Conservation (phyloP, 495 filamentous ascomycete species). For the Aspergillus cristatus region DNA sequence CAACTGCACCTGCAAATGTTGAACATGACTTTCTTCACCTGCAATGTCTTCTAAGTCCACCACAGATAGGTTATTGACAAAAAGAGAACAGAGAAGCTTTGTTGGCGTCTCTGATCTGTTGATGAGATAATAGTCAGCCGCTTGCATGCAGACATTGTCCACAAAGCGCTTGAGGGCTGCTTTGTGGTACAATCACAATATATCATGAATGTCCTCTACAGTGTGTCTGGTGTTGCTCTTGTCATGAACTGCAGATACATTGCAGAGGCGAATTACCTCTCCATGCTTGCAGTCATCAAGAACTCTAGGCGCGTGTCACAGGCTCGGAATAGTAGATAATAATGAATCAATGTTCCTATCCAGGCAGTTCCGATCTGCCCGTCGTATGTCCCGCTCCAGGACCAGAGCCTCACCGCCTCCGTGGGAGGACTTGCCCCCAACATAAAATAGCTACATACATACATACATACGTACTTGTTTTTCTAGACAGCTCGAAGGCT, state of each 20-base stretch:
- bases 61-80: slow-evolving; percentile 22
- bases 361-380: too few species aligned
- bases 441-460: too few species aligned
- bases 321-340: too few species aligned
- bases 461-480: too few species aligned
- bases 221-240: slow-evolving; percentile 41
- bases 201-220: slow-evolving; percentile 30
- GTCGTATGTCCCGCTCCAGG: too few species aligned
- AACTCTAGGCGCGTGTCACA: neutral
- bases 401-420: too few species aligned
- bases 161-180: slow-evolving; percentile 34
- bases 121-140: slow-evolving; percentile 21
- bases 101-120: slow-evolving; percentile 23
- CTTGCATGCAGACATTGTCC: slow-evolving; percentile 33
- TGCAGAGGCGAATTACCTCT: slow-evolving; percentile 13
- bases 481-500: too few species aligned
- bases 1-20: too few species aligned
- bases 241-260: slow-evolving; percentile 5
- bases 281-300: neutral
- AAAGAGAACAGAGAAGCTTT: slow-evolving; percentile 23
- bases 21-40: too few species aligned
- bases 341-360: too few species aligned
- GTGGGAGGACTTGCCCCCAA: too few species aligned
- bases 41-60: slow-evolving; percentile 37
- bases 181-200: slow-evolving; percentile 30